Base-by-base conservation (phyloP, 208 protist species). In the Phytomonas sp. region DNA sequence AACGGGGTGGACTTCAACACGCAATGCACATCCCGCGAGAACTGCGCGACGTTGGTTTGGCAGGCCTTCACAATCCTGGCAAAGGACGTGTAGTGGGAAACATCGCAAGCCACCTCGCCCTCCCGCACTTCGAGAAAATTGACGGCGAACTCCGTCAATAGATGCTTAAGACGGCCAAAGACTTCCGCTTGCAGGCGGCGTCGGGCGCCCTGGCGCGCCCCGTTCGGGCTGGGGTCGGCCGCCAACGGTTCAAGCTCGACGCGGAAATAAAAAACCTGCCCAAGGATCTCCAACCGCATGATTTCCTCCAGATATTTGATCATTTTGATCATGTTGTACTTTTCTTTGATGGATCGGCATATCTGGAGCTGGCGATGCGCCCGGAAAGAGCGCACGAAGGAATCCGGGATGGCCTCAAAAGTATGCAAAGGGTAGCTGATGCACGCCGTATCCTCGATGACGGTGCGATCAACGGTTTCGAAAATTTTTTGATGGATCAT, bases 211-310 rank as follows among this genome's bases (percentile, higher is more conserved):
- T 62, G 36, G 36, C 59, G 64, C 30, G 7, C 19, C 23, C 31
- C 12, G 52, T 8, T 10, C 23, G 52, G 10, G 29, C 11, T 2
- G 33, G 11, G 3, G 33, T 14, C 42, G 36, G 36, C 6, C 3
- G 60, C 29, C 19, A 42, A 45, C 69, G 0, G 29, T 36, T 66
- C 59, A 45, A 73, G 45, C 63, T 84, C 77, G 19, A 88, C 71
- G 19, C 87, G 79, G 16, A 92, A 59, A 68, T 92, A 84, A 2
- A 92, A 59, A 7, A 79, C 78, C n/a, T 77, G 77, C 31, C 82
- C 79, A 0, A 80, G 60, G 16, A 79, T 23, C 49, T 81, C 72
- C 19, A 76, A 26, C 23, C 72, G 66, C 29, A 74, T 69, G 2
- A 63, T 29, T 29, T 88, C 67, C 45, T 81, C 75, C 8, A 79